Conservation (phyloP, 352 stramenopile genomes). For the Pythium sukuiense region DNA sequence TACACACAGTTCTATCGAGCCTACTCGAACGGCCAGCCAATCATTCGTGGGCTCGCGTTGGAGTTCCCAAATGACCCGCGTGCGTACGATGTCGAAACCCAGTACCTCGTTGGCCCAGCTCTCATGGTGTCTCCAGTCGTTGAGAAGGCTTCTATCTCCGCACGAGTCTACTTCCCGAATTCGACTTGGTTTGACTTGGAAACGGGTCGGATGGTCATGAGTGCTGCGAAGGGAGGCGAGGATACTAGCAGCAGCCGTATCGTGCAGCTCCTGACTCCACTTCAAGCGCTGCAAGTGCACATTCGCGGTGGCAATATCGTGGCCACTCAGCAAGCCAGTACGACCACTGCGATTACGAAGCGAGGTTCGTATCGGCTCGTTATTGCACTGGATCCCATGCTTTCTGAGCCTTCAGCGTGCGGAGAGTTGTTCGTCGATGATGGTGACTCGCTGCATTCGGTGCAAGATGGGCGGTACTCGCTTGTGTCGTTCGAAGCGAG, state of each 20-base stretch:
- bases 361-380: conserved; percentile 55
- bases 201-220: conserved; percentile 35
- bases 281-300: conserved; percentile 61
- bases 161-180: conserved; percentile 63
- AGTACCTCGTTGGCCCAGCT: conserved; percentile 71
- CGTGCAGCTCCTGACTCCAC: conserved; percentile 49
- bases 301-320: conserved; percentile 67
- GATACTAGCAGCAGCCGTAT: conserved; percentile 8
- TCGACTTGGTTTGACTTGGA: conserved; percentile 68
- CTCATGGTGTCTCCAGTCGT: conserved; percentile 84
- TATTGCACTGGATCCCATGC: conserved; percentile 40
- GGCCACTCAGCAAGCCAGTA: conserved; percentile 50
- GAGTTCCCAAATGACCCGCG: conserved; percentile 61
- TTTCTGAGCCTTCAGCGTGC: conserved; percentile 22
- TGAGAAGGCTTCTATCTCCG: conserved; percentile 55
- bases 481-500: conserved; percentile 43
- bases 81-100: conserved; percentile 44
- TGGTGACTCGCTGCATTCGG: conserved; percentile 62
- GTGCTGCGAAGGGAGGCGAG: conserved; percentile 8
- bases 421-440: conserved; percentile 79
- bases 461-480: conserved; percentile 59
- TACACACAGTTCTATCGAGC: conserved; percentile 82
- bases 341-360: conserved; percentile 59
- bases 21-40: conserved; percentile 38
- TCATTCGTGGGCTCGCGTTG: conserved; percentile 58